Base-by-base conservation (phyloP, 2,329 filamentous ascomycete species). In the Claviceps fusiformis region DNA sequence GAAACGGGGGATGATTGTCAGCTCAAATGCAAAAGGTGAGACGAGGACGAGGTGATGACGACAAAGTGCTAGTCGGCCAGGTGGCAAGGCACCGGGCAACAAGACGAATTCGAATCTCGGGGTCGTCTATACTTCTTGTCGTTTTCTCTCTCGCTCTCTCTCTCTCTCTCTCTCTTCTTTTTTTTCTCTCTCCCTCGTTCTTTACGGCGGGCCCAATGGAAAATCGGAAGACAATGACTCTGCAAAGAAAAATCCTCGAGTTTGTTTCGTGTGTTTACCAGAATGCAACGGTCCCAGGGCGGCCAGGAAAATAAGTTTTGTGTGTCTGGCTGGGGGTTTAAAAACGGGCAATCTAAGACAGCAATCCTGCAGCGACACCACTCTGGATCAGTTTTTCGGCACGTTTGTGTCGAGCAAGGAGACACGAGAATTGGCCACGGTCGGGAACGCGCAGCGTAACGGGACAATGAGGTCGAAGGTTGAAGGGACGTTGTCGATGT, bases 401-500 rank as follows among this genome's bases (percentile, higher is more conserved):
- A 57, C 56, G 52, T 33, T 37, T 35, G 50, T 57, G 56, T 54
- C 56, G 56, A 57, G 51, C 27, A 53, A 50, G 50, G 53, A 55
- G 53, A 55, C 51, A 55, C 54, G 47, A 49, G n/a, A n/a, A 50
- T 24, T 41, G 48, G n/a, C 43, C 50, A 55, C 54, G 24, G 35
- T 17, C 56, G 56, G 56, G 56, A 57, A 55, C 47, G 54, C 49
- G 56, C 56, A 57, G 56, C 45, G 39, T 29, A 45, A 24, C 33
- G 39, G 35, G 33, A 49, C 35, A 31, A 41, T 2, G 31, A 39
- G 6, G 29, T 47, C 5, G 19, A 53, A 33, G 15, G 19, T 7
- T n/a, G n/a, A 35, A 53, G n/a, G 41, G 31, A 47, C 39, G 2
- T 31, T 17, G 51, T 24, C 19, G 31, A 46, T 53, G 11, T 35